phyloP scores from a whole-genome alignment of 129 eudicot species.

The Calendula officinalis region DNA sequence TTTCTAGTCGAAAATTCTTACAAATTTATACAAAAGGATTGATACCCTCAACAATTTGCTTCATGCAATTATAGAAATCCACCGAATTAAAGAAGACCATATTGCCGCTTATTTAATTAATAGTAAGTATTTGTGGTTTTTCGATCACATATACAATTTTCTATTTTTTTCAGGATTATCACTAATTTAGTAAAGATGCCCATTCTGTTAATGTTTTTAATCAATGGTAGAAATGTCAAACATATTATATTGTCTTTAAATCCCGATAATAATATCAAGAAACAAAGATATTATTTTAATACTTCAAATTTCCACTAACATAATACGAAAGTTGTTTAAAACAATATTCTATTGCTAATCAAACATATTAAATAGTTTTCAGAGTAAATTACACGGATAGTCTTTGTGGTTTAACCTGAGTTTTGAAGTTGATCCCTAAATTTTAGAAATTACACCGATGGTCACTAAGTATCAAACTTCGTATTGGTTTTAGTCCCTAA shows the following conservation, averaged over 20 bases:
- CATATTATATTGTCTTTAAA: not conserved
- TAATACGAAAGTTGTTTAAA: too few species aligned
- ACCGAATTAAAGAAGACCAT: conserved; percentile 28
- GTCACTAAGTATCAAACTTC: too few species aligned
- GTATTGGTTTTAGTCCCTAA: too few species aligned
- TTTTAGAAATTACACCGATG: too few species aligned
- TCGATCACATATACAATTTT: not conserved
- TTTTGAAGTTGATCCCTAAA: too few species aligned
- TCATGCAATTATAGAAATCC: conserved; percentile 34
- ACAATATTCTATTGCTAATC: too few species aligned
- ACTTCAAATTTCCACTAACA: too few species aligned
- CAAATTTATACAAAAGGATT: conserved; percentile 24
- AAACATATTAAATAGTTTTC: too few species aligned
- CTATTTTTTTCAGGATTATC: conserved; percentile 3
- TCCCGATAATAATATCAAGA: too few species aligned
- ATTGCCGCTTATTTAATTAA: conserved; percentile 15
- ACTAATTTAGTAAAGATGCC: conserved; percentile 4
- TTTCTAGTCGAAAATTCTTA: conserved; percentile 19
- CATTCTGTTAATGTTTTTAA: not conserved
- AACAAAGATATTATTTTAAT: too few species aligned
- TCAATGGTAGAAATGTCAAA: conserved; percentile 1
- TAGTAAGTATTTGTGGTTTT: conserved; percentile 13
- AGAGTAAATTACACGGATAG: too few species aligned
- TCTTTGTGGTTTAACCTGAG: too few species aligned
- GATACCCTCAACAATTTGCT: conserved; percentile 30